Percentiles rank a stretch among this genome's conserved stretches.
phyloP scores from a whole-genome alignment of 2,329 filamentous ascomycete genomes.

The Trichophyton verrucosum region DNA sequence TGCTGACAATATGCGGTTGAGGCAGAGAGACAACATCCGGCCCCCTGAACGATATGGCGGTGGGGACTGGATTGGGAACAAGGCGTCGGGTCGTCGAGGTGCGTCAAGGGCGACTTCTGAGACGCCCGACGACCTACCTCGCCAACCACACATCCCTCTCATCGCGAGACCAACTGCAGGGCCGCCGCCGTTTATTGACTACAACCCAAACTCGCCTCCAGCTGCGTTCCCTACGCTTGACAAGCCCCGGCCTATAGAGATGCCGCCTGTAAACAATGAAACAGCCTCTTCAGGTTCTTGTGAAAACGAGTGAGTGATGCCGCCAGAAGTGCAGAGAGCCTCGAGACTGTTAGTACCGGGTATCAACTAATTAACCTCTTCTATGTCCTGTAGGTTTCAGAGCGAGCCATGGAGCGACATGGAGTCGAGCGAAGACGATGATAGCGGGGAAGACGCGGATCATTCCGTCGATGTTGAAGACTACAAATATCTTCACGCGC shows the following conservation, averaged over 20 bases:
- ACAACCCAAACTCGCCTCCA: slow-evolving; percentile 28
- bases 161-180: slow-evolving; percentile 8
- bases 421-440: slow-evolving; percentile 10
- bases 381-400: not conserved
- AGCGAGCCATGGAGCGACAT: slow-evolving; percentile 2
- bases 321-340: too few relatives aligned
- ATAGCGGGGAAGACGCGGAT: slow-evolving; percentile 1
- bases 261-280: not conserved
- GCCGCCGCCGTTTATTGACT: slow-evolving; percentile 20
- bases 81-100: not conserved
- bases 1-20: slow-evolving; percentile 5
- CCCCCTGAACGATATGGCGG: slow-evolving; percentile 8
- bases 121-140: not conserved
- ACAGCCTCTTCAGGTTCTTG: not conserved
- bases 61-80: slow-evolving; percentile 1
- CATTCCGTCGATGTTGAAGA: slow-evolving; percentile 3
- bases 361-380: not conserved
- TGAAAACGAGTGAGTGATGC: not conserved
- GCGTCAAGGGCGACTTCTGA: not conserved
- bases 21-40: slow-evolving; percentile 4
- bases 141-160: slow-evolving; percentile 11
- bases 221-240: slow-evolving; percentile 33
- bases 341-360: not conserved
- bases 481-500: slow-evolving; percentile 7
- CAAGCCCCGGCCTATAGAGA: not conserved